Evolutionary conservation across 2,329 filamentous ascomycete species (phyloP), one percentile per base, ranked within the genome.

Genomic region (Aspergillus awamori): DNA sequence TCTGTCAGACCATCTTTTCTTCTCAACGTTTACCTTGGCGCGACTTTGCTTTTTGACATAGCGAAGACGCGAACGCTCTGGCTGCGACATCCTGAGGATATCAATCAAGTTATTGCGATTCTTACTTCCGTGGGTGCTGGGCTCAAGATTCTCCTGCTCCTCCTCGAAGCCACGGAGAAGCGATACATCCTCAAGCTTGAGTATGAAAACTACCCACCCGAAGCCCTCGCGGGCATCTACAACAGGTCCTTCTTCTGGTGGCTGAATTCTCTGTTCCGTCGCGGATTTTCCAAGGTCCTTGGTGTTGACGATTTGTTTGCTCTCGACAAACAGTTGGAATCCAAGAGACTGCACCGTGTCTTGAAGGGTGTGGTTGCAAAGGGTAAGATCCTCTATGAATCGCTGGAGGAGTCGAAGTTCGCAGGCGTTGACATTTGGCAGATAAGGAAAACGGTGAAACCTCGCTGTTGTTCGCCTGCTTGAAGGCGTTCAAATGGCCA

Each of bases 211-310:
- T 78, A 76, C 45, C 82, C 84, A 1, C 79, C 77, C 0, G 85
- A 87, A 66, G 80, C 80, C 3, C 85, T 81, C 2, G 82, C 80
- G 51, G 79, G 83, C 3, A 72, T 83, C n/a, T 81, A 81, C 63
- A 84, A 76, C 61, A 74, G 76, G 47, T 72, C 71, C 0, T 71
- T 84, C 11, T 86, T 86, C 66, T 81, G 77, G 75, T 86, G 84
- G 84, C 70, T 86, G 53, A 84, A 82, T 60, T 76, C 78, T 2
- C 68, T 87, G 6, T 81, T 87, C 45, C 76, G 76, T 26, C 71
- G 73, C 15, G 83, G 84, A 0, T 85, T 79, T 71, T 77, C 70
- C 4, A 80, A 76, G 6, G 63, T 75, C 3, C 64, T 85, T 5
- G 65, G 69, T 0, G 71, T 83, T 0, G 77, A 80, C 7, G 81